Conservation (phyloP, 2,329 filamentous ascomycete genomes). For the Rhynchosporium agropyri region DNA sequence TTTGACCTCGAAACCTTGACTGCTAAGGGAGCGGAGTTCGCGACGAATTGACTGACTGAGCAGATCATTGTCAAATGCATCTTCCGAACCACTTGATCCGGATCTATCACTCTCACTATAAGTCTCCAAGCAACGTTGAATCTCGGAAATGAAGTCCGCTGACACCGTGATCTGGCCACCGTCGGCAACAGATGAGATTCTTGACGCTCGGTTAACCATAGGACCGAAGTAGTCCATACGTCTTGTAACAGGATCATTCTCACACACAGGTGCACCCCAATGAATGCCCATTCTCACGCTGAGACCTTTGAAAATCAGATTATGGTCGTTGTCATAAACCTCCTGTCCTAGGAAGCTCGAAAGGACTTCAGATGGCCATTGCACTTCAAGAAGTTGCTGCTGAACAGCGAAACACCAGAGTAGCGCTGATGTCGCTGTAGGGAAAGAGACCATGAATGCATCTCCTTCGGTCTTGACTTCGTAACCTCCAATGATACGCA, state of each 20-base stretch:
- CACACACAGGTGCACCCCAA: slow-evolving; percentile 91
- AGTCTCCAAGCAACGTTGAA: slow-evolving; percentile 85
- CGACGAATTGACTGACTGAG: slow-evolving; percentile 78
- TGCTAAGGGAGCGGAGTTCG: slow-evolving; percentile 83
- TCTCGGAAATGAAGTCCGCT: slow-evolving; percentile 94
- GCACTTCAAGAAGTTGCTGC: slow-evolving; percentile 80
- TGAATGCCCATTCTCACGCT: slow-evolving; percentile 98
- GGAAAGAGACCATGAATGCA: slow-evolving; percentile 99
- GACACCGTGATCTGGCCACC: slow-evolving; percentile 97
- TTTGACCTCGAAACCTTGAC: slow-evolving; percentile 94
- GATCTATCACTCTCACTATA: slow-evolving; percentile 83
- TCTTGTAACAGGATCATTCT: slow-evolving; percentile 92
- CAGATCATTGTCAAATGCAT: slow-evolving; percentile 74
- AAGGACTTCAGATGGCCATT: slow-evolving; percentile 92
- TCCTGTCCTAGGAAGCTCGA: slow-evolving; percentile 84
- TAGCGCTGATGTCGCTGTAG: slow-evolving; percentile 89
- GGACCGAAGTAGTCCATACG: slow-evolving; percentile 99
- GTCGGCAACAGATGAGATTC: slow-evolving; percentile 92
- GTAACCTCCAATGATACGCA: slow-evolving; percentile 92
- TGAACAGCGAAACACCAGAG: slow-evolving; percentile 98
- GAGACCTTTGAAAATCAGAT: slow-evolving; percentile 88
- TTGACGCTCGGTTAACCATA: slow-evolving; percentile 96
- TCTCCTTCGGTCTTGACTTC: slow-evolving; percentile 99
- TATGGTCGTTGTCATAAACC: slow-evolving; percentile 79
- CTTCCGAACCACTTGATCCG: slow-evolving; percentile 70